Evolutionary conservation across 805 yeast genomes (phyloP).

Genomic region (Nakazawaea ernobii): DNA sequence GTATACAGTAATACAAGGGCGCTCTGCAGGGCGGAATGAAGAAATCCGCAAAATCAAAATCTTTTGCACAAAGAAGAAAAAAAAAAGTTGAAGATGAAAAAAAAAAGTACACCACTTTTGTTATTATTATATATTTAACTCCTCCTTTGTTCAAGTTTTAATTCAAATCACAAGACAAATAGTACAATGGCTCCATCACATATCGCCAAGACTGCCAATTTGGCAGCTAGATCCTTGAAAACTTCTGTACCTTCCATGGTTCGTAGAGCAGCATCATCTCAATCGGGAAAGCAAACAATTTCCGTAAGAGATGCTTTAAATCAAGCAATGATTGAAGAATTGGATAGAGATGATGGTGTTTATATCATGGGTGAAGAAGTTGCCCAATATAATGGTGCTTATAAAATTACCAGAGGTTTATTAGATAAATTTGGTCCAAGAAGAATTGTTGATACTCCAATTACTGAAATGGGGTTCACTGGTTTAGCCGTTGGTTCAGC

Average conservation of each 20-base stretch:
- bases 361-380: slow-evolving; percentile 99
- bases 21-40: background rate
- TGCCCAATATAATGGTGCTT: slow-evolving; percentile 99
- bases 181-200: slow-evolving; percentile 17
- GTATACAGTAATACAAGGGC: background rate
- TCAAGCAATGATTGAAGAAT: slow-evolving; percentile 92
- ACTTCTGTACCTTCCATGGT: slow-evolving; percentile 21
- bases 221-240: slow-evolving; percentile 28
- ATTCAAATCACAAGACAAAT: background rate
- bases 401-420: slow-evolving; percentile 92
- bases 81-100: background rate
- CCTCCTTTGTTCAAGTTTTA: background rate
- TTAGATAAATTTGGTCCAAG: slow-evolving; percentile 93
- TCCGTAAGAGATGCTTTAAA: slow-evolving; percentile 97
- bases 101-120: background rate
- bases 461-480: slow-evolving; percentile 98
- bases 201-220: slow-evolving; percentile 38
- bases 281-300: slow-evolving; percentile 53
- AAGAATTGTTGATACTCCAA: slow-evolving; percentile 93
- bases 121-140: no score
- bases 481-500: slow-evolving; percentile 95
- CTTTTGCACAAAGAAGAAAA: background rate
- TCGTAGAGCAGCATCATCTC: slow-evolving; percentile 37
- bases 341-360: slow-evolving; percentile 91
- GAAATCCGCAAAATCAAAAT: slow-evolving; percentile 2